Evolutionary conservation across 768 basidiomycete species (phyloP).

Genomic region (Pleurotus eryngii): DNA sequence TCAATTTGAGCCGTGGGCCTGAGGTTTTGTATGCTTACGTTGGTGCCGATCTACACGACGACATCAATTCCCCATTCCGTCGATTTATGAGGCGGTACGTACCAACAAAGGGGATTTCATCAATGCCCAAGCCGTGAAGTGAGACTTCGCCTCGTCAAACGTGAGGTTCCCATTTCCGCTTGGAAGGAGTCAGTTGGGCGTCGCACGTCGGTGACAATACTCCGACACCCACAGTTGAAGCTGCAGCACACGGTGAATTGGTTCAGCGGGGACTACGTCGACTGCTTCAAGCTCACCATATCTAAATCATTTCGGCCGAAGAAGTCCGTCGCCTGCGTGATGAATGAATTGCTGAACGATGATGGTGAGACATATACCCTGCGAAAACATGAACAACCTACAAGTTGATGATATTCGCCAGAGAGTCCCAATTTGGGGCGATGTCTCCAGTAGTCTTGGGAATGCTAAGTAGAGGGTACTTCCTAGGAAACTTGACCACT

Average conservation of each 20-base stretch:
- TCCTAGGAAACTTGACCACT: slow-evolving; percentile 11
- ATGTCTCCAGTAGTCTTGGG: slow-evolving; percentile 1
- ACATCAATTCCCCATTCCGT: too few relatives aligned
- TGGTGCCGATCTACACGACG: slow-evolving; percentile 43
- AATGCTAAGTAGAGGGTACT: not conserved
- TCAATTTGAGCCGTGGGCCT: not conserved
- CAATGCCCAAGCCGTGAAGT: slow-evolving; percentile 72
- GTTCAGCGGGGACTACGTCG: too few relatives aligned
- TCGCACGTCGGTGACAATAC: too few relatives aligned
- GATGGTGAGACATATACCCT: too few relatives aligned
- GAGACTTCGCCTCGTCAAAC: slow-evolving; percentile 62
- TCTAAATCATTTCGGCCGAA: slow-evolving; percentile 70
- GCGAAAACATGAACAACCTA: slow-evolving; percentile 15
- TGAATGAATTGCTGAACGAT: slow-evolving; percentile 55
- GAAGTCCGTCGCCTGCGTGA: slow-evolving; percentile 60
- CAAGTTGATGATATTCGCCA: slow-evolving; percentile 6
- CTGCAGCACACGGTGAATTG: too few relatives aligned
- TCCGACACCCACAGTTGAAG: too few relatives aligned
- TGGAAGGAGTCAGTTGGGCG: not conserved
- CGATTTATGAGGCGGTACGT: not conserved
- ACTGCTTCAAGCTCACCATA: slow-evolving; percentile 37
- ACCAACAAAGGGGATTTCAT: slow-evolving; percentile 62
- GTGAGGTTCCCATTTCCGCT: slow-evolving; percentile 64
- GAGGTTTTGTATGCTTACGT: slow-evolving; percentile 30
- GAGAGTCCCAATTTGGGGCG: not conserved